Percentiles rank a stretch among this genome's conserved stretches.
phyloP scores from a whole-genome alignment of 1,284 basidiomycete genomes.

The Meripilus lineatus region DNA sequence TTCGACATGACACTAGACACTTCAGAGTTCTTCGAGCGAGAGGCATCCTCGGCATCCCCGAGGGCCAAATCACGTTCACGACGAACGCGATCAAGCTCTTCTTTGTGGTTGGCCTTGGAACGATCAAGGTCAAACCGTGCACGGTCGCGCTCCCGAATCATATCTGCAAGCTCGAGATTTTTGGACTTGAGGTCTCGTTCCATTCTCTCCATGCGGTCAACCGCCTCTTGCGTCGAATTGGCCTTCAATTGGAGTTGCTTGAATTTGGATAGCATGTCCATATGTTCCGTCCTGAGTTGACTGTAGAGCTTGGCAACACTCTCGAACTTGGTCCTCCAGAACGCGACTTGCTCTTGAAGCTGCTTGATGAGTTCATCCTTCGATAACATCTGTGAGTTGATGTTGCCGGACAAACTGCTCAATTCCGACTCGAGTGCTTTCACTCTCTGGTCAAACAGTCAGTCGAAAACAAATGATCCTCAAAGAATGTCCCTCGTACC shows the following conservation, averaged over 20 bases:
- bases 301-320: constrained; percentile 98
- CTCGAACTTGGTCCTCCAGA: constrained; percentile 99
- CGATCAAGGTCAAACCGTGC: constrained; percentile 97
- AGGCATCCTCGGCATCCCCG: constrained; percentile 93
- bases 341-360: constrained; percentile 92
- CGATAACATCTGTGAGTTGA: constrained; percentile 83
- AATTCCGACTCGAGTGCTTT: constrained; percentile 96
- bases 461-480: constrained; percentile 4
- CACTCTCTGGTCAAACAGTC: constrained; percentile 62
- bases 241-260: constrained; percentile 98
- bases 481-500: constrained; percentile 39
- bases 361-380: constrained; percentile 97
- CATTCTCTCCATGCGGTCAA: constrained; percentile 99
- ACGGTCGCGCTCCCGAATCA: constrained; percentile 97
- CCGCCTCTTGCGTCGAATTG: constrained; percentile 97
- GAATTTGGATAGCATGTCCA: constrained; percentile 96
- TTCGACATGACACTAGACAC: constrained; percentile 86
- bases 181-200: constrained; percentile 97
- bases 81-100: constrained; percentile 90
- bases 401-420: constrained; percentile 71
- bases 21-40: constrained; percentile 89
- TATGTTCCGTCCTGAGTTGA: constrained; percentile 94
- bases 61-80: constrained; percentile 97
- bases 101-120: constrained; percentile 91
- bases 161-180: constrained; percentile 97